Conservation (phyloP, 1,284 basidiomycete genomes). For the Boletus smithii region DNA sequence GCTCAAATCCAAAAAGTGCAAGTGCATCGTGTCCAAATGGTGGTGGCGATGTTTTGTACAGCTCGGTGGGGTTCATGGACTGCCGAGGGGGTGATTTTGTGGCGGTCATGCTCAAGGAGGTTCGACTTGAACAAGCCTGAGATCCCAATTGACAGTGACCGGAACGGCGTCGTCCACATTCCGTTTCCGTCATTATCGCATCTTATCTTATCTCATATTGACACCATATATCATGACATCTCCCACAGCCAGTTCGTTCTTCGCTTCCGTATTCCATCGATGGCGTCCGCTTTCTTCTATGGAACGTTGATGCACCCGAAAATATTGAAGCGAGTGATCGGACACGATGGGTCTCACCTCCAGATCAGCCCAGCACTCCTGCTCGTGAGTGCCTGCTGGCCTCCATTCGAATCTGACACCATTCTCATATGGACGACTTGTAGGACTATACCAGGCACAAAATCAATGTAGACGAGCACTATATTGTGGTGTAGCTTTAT, state of each 20-base stretch:
- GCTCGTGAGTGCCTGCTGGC: slow-evolving; percentile 35
- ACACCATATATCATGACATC: not conserved
- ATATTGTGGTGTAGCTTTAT: not conserved
- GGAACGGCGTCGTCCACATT: too few relatives aligned
- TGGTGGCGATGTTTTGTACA: slow-evolving; percentile 33
- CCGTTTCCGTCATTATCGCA: too few relatives aligned
- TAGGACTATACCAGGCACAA: slow-evolving; percentile 79
- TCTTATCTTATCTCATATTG: slow-evolving; percentile 5
- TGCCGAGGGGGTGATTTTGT: not conserved
- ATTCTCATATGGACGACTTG: not conserved
- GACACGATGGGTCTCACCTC: slow-evolving; percentile 53
- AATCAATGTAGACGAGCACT: slow-evolving; percentile 38
- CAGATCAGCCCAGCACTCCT: slow-evolving; percentile 55
- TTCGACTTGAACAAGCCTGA: too few relatives aligned
- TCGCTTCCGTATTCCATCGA: slow-evolving; percentile 5
- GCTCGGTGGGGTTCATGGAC: slow-evolving; percentile 4
- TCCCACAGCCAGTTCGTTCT: not conserved
- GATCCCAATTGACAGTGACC: too few relatives aligned
- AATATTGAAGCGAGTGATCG: slow-evolving; percentile 62
- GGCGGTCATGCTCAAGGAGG: slow-evolving; percentile 20
- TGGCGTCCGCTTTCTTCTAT: slow-evolving; percentile 74
- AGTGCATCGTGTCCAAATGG: slow-evolving; percentile 53
- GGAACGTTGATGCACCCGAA: slow-evolving; percentile 78
- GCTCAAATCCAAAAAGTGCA: slow-evolving; percentile 51
- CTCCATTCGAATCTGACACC: slow-evolving; percentile 6